phyloP scores from a whole-genome alignment of 2,329 filamentous ascomycete genomes.

The Penicillium sp. region DNA sequence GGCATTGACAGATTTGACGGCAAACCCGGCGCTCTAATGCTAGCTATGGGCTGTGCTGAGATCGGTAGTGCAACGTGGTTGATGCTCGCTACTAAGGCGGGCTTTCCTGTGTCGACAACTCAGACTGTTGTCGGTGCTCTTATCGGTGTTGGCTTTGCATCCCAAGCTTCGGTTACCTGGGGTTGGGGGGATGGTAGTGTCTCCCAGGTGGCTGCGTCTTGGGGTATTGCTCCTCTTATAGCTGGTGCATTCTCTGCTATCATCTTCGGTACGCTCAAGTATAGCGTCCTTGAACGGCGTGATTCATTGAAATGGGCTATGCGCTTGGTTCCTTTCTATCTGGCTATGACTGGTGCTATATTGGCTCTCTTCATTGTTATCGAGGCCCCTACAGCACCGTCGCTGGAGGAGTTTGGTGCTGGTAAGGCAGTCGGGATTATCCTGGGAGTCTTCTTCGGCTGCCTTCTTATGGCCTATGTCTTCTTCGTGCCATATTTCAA shows the following conservation, averaged over 20 bases:
- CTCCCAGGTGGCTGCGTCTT: conserved; percentile 47
- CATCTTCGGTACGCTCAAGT: conserved; percentile 50
- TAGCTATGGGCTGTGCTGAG: conserved; percentile 37
- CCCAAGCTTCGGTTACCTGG: conserved; percentile 23
- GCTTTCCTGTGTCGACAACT: conserved; percentile 42
- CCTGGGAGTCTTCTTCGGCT: conserved; percentile 26
- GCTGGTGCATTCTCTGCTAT: conserved; percentile 47
- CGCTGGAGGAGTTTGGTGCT: conserved; percentile 24
- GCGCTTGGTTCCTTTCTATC: conserved; percentile 48
- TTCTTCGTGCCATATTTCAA: conserved; percentile 29
- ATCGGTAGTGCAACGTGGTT: conserved; percentile 39
- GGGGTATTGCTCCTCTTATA: conserved; percentile 49
- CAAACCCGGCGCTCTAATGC: conserved; percentile 36
- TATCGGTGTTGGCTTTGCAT: conserved; percentile 27
- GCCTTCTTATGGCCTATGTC: conserved; percentile 21
- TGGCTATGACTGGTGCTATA: conserved; percentile 47
- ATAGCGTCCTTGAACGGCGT: conserved; percentile 47
- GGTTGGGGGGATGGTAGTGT: conserved; percentile 44
- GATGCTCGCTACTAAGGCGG: conserved; percentile 33
- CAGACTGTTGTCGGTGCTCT: conserved; percentile 41
- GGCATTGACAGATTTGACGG: conserved; percentile 34
- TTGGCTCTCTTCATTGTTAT: conserved; percentile 58
- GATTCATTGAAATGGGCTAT: conserved; percentile 50
- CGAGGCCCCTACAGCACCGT: conserved; percentile 25
- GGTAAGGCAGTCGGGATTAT: conserved; percentile 26